Percentiles rank a stretch among this genome's conserved stretches.
Conservation (phyloP, 768 basidiomycete species). For the Boletus rubropictus region DNA sequence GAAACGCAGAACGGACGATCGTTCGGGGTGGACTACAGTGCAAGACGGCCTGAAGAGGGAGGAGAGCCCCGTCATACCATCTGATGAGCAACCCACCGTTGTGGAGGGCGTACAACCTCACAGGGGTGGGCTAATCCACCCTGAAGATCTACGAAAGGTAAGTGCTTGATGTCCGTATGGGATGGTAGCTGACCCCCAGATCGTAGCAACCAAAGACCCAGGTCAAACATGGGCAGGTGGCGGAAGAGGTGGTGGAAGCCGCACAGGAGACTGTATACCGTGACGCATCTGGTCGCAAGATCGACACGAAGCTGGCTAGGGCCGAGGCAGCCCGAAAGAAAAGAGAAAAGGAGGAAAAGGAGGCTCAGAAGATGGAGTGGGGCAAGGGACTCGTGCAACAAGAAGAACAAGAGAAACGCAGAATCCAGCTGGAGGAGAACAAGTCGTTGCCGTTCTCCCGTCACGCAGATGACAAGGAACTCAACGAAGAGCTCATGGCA, state of each 20-base stretch:
- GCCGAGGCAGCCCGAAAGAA: slow-evolving; percentile 82
- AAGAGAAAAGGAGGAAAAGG: slow-evolving; percentile 77
- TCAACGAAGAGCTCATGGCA: slow-evolving; percentile 81
- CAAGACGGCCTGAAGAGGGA: slow-evolving; percentile 46
- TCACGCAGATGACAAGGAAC: slow-evolving; percentile 71
- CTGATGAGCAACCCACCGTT: slow-evolving; percentile 65
- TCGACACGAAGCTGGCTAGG: slow-evolving; percentile 78
- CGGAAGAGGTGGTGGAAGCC: slow-evolving; percentile 43
- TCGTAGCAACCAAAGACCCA: slow-evolving; percentile 38
- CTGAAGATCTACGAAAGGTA: slow-evolving; percentile 66
- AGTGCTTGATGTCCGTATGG: neutral
- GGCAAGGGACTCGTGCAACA: slow-evolving; percentile 91
- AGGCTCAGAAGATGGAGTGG: slow-evolving; percentile 95
- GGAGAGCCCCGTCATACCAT: slow-evolving; percentile 47
- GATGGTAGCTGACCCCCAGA: neutral
- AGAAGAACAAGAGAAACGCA: slow-evolving; percentile 67
- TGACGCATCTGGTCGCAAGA: slow-evolving; percentile 79
- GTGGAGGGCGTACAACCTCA: slow-evolving; percentile 46
- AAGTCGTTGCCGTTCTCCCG: slow-evolving; percentile 64
- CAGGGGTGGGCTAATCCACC: slow-evolving; percentile 72
- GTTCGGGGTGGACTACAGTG: slow-evolving; percentile 64
- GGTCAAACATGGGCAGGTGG: slow-evolving; percentile 34
- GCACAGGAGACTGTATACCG: slow-evolving; percentile 93
- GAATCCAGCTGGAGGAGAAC: slow-evolving; percentile 62
- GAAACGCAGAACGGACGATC: slow-evolving; percentile 53